These are phyloP conservation scores for Yamadazyma scolyti DNA, from an alignment of 805 yeast species.

Conservation along the genomic window DNA sequence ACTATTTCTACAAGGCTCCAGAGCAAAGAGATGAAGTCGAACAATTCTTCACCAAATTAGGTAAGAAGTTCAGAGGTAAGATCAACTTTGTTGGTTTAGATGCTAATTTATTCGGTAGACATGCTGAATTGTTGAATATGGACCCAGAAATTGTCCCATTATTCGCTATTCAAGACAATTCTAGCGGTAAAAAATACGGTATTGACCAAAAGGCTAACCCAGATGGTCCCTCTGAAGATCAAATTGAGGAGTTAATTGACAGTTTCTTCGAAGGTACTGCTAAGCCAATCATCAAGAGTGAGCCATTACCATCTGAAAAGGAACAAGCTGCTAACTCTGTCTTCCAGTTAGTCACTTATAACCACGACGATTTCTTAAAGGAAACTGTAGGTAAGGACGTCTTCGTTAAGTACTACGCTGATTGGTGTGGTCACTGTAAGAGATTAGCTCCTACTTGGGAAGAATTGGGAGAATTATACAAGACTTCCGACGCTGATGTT, in stretches of 20 bases:
- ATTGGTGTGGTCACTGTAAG: conserved; percentile 98
- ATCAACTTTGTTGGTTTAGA: conserved; percentile 87
- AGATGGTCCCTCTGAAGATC: conserved; percentile 39
- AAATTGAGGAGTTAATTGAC: conserved; percentile 59
- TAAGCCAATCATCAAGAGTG: conserved; percentile 75
- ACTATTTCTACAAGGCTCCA: conserved; percentile 73
- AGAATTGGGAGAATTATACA: conserved; percentile 73
- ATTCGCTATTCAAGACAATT: conserved; percentile 78
- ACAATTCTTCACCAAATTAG: conserved; percentile 54
- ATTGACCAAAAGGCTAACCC: conserved; percentile 55
- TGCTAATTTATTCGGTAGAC: conserved; percentile 75
- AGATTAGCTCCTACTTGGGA: conserved; percentile 84
- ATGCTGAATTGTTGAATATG: conserved; percentile 82
- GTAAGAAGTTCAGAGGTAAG: conserved; percentile 73
- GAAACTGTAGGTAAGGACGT: conserved; percentile 63
- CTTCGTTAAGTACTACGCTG: conserved; percentile 89
- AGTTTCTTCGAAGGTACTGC: conserved; percentile 62
- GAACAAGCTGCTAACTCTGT: conserved; percentile 57
- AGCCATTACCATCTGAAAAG: conserved; percentile 80
- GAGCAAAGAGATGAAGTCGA: conserved; percentile 61
- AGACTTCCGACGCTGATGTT: conserved; percentile 47
- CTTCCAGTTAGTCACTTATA: conserved; percentile 75
- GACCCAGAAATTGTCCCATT: conserved; percentile 79
- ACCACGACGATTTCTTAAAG: conserved; percentile 64
- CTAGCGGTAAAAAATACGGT: conserved; percentile 71